A percentile compares a stretch with the other conserved stretches of the same genome.
phyloP scores from a whole-genome alignment of 495 filamentous ascomycete genomes.

The Penicillium atrosanguineum region DNA sequence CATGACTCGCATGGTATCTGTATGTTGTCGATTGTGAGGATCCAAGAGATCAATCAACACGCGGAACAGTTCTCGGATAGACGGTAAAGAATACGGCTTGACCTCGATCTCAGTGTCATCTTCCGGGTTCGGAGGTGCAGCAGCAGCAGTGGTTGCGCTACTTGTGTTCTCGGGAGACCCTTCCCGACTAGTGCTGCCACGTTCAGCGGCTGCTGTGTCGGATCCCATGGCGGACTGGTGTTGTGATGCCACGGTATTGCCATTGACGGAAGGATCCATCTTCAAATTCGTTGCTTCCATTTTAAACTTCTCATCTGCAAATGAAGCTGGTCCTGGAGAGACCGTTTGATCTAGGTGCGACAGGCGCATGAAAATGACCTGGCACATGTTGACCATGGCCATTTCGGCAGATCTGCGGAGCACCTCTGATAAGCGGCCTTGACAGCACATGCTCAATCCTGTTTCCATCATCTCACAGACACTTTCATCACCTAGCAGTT shows the following conservation, averaged over 20 bases:
- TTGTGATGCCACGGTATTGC: constrained; percentile 54
- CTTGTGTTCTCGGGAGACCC: constrained; percentile 32
- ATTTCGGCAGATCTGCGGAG: constrained; percentile 90
- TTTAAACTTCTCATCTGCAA: constrained; percentile 53
- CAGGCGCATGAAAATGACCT: constrained; percentile 90
- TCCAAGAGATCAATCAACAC: constrained; percentile 94
- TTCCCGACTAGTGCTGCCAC: constrained; percentile 35
- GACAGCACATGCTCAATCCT: constrained; percentile 95
- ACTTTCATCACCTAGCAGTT: constrained; percentile 90
- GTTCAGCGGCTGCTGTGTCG: constrained; percentile 37
- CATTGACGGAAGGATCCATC: constrained; percentile 87
- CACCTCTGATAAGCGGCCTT: constrained; percentile 86
- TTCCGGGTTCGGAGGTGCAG: constrained; percentile 41
- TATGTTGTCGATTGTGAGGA: constrained; percentile 86
- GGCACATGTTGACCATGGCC: constrained; percentile 97
- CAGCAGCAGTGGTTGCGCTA: constrained; percentile 46
- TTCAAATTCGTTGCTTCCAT: constrained; percentile 60
- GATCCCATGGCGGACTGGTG: constrained; percentile 44
- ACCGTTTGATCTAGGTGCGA: constrained; percentile 78
- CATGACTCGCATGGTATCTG: constrained; percentile 95
- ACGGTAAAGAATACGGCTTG: constrained; percentile 88
- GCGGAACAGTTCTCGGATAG: constrained; percentile 89
- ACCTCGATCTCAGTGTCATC: constrained; percentile 51
- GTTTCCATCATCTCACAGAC: constrained; percentile 99
- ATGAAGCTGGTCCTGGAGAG: constrained; percentile 54